These are phyloP conservation scores for Trichoderma atroviride DNA, from an alignment of 2,329 filamentous ascomycete species.

Conservation along the genomic window DNA sequence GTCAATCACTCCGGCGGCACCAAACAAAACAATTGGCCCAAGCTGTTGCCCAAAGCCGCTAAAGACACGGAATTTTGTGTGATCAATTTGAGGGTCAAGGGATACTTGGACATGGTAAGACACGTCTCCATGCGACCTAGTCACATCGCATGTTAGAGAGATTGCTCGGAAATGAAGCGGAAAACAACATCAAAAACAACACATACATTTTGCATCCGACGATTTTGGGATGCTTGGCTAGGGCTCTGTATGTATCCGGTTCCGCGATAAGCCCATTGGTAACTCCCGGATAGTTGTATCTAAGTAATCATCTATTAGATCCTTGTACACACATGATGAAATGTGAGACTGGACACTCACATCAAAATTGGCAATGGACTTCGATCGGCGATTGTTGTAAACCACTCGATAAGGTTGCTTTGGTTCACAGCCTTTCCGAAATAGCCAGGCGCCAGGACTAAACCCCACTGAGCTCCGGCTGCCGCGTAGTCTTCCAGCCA, in stretches of 20 bases:
- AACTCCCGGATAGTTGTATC: constrained; percentile 68
- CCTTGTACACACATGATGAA: constrained; percentile 18
- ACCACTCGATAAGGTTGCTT: constrained; percentile 61
- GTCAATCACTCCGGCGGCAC: constrained; percentile 63
- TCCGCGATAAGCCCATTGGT: constrained; percentile 65
- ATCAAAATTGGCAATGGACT: constrained; percentile 62
- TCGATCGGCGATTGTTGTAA: constrained; percentile 58
- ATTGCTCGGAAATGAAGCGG: neutral
- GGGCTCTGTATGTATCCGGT: constrained; percentile 57
- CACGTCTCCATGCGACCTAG: constrained; percentile 62
- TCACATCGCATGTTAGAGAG: neutral
- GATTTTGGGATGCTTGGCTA: constrained; percentile 66
- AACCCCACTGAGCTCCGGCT: constrained; percentile 61
- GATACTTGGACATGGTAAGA: constrained; percentile 66
- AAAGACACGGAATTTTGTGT: constrained; percentile 61
- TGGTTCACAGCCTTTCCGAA: constrained; percentile 59
- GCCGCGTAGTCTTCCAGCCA: constrained; percentile 58
- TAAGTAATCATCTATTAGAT: constrained; percentile 32
- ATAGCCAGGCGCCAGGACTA: constrained; percentile 63
- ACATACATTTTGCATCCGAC: constrained; percentile 64
- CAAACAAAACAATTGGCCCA: constrained; percentile 60
- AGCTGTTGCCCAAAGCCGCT: constrained; percentile 68
- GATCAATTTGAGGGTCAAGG: constrained; percentile 61
- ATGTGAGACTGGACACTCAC: constrained; percentile 41
- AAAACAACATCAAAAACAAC: neutral